Percentiles rank a stretch among this genome's conserved stretches.
Conservation (phyloP, 2,329 filamentous ascomycete genomes). For the Beauveria brongniartii region DNA sequence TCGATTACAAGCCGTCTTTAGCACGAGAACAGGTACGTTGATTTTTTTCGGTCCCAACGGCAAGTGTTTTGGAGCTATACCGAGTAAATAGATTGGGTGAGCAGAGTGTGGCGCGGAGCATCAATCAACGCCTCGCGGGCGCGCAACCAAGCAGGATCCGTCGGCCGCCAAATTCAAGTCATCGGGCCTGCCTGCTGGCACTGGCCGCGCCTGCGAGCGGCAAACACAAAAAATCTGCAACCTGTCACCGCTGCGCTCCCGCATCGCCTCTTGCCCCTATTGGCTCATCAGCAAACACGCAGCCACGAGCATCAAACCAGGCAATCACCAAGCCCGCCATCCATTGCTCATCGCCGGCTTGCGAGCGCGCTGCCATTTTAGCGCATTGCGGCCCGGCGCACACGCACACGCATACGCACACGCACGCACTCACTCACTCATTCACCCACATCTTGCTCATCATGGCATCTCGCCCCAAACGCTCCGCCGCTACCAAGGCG, state of each 20-base stretch:
- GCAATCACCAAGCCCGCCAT: neutral
- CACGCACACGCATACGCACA: neutral
- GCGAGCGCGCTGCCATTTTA: neutral
- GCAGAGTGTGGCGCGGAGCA: constrained; percentile 1
- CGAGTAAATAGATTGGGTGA: neutral
- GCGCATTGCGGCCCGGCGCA: neutral
- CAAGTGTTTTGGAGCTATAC: neutral
- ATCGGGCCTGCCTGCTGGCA: neutral
- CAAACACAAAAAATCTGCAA: constrained; percentile 9
- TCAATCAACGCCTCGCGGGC: neutral
- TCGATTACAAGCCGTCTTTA: neutral
- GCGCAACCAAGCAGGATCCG: constrained; percentile 3
- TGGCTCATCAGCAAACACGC: neutral
- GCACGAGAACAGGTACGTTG: neutral
- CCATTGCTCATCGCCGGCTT: neutral
- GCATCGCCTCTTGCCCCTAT: constrained; percentile 3
- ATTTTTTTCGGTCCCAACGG: neutral
- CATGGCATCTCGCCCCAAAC: constrained; percentile 42
- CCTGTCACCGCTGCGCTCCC: neutral
- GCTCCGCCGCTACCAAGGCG: constrained; percentile 34
- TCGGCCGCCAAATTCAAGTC: neutral
- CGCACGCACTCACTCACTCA: neutral
- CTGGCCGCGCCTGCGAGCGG: neutral
- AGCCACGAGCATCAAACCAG: neutral
- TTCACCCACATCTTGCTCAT: constrained; percentile 12